Evolutionary conservation across 169 alveolate species (phyloP).

Genomic region (Eimeria praecox): DNA sequence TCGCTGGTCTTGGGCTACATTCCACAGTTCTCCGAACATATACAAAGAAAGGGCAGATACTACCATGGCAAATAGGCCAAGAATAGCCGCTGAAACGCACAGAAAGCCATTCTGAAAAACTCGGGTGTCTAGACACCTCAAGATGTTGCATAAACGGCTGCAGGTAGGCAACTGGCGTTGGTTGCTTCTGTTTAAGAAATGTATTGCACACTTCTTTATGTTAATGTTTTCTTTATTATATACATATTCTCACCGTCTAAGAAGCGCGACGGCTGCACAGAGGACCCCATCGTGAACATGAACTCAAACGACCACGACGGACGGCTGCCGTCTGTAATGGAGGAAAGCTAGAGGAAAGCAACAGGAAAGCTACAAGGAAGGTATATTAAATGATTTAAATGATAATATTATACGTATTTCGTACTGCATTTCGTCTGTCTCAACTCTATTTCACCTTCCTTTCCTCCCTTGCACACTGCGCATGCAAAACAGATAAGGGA

Average conservation of each 20-base stretch:
- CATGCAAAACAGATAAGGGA: slow-evolving; percentile 23
- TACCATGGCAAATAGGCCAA: slow-evolving; percentile 86
- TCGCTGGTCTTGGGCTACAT: slow-evolving; percentile 84
- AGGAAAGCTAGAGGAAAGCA: not conserved
- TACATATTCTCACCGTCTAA: slow-evolving; percentile 63
- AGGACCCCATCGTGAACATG: slow-evolving; percentile 43
- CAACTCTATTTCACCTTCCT: not conserved
- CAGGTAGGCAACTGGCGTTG: not conserved
- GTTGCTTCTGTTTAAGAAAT: not conserved
- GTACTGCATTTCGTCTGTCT: not conserved
- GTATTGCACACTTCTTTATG: not conserved
- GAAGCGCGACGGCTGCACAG: slow-evolving; percentile 78
- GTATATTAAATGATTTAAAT: not conserved
- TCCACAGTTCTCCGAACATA: slow-evolving; percentile 87
- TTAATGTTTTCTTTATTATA: not conserved
- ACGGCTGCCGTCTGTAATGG: slow-evolving; percentile 15
- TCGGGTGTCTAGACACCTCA: not conserved
- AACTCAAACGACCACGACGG: not conserved
- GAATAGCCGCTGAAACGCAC: slow-evolving; percentile 83
- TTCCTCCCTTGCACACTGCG: not conserved
- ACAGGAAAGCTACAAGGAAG: not conserved
- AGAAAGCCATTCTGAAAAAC: not conserved
- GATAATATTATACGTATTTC: not conserved
- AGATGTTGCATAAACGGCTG: not conserved
- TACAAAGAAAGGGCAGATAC: slow-evolving; percentile 85